A percentile compares a stretch with the other conserved stretches of the same genome.
phyloP scores from a whole-genome alignment of 106 monocot genomes.

The Acanthochlamys bracteata region DNA sequence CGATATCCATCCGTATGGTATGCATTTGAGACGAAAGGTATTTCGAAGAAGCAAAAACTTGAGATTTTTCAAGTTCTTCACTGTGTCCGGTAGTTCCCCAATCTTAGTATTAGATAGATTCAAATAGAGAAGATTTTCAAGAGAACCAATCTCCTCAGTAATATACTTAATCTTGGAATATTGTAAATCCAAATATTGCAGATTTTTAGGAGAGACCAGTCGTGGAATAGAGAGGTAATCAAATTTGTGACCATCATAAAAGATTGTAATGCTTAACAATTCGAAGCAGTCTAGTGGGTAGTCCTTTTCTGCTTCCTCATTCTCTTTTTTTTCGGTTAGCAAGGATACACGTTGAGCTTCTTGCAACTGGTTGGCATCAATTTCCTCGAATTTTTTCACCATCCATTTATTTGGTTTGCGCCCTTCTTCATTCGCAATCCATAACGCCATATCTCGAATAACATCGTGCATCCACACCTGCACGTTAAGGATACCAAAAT shows the following conservation, averaged over 20 bases:
- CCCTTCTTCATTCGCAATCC: conserved; percentile 8
- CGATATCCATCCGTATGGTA: not conserved
- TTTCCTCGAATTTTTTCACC: not conserved
- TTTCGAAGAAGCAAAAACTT: conserved; percentile 4
- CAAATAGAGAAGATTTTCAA: conserved; percentile 14
- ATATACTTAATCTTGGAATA: not conserved
- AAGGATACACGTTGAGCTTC: conserved; percentile 4
- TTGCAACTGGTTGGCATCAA: not conserved
- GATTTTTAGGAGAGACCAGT: not conserved
- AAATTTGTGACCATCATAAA: too few relatives aligned
- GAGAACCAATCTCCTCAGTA: conserved; percentile 2
- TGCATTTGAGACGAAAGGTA: not conserved
- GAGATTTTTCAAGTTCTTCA: conserved; percentile 1
- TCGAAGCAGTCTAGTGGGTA: not conserved
- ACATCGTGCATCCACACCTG: conserved; percentile 31
- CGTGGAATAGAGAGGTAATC: conserved; percentile 1
- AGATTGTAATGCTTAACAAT: conserved; percentile 3
- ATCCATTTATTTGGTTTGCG: conserved; percentile 5
- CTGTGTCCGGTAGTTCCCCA: conserved; percentile 2
- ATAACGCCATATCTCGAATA: conserved; percentile 18
- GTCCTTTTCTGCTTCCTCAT: not conserved
- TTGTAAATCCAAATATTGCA: conserved; percentile 25
- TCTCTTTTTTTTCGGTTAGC: not conserved
- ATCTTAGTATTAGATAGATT: conserved; percentile 10
- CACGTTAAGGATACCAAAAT: too few relatives aligned